Percentiles rank a stretch among this genome's conserved stretches.
These are phyloP conservation scores for Cercophora newfieldiana DNA, from an alignment of 495 filamentous ascomycete genomes.

Conservation along the genomic window DNA sequence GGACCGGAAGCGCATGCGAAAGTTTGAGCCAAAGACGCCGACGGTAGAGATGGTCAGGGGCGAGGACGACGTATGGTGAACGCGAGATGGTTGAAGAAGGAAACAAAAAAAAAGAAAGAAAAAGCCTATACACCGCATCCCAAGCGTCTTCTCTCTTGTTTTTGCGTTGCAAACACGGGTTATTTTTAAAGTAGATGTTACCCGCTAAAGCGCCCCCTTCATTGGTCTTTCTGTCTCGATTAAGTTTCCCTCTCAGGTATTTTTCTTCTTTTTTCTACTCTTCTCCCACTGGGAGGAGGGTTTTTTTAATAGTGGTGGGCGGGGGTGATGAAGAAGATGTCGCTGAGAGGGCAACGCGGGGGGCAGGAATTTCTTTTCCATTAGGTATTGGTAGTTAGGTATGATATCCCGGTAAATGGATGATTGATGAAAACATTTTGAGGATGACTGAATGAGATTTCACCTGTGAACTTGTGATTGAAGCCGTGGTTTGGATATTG, in stretches of 20 bases:
- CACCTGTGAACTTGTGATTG: no score
- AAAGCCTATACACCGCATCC: background rate
- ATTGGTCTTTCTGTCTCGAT: background rate
- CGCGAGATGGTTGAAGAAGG: background rate
- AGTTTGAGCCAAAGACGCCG: conserved; percentile 57
- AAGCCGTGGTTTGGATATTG: background rate
- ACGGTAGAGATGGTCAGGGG: conserved; percentile 55
- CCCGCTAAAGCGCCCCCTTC: background rate
- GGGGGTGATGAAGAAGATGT: background rate
- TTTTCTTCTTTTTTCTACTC: background rate
- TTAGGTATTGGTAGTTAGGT: background rate
- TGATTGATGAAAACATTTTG: conserved; percentile 1
- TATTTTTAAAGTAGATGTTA: conserved; percentile 7
- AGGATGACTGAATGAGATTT: background rate
- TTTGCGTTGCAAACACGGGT: conserved; percentile 2
- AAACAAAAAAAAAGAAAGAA: background rate
- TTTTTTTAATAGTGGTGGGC: background rate
- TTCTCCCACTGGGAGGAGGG: background rate
- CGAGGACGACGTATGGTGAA: conserved; percentile 56
- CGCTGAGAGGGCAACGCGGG: background rate
- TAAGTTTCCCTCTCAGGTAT: conserved; percentile 4
- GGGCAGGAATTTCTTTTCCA: background rate
- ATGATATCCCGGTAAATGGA: conserved; percentile 13
- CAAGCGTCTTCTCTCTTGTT: background rate
- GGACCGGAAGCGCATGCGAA: conserved; percentile 69